A percentile compares a stretch with the other conserved stretches of the same genome.
Conservation (phyloP, 2,329 filamentous ascomycete genomes). For the Pochonia chlamydosporia region DNA sequence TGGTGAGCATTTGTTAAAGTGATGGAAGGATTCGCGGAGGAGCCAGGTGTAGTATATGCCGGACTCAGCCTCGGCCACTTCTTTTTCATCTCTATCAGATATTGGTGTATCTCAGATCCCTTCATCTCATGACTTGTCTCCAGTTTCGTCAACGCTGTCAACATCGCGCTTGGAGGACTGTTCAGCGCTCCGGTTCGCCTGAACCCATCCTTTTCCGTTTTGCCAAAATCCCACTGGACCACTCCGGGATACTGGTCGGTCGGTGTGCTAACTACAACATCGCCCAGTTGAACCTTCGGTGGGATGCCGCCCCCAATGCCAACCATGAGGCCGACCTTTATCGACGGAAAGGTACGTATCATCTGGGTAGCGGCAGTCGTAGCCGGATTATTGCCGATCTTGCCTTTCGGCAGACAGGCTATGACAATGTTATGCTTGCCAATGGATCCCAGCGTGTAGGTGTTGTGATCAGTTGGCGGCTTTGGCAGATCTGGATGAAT, state of each 20-base stretch:
- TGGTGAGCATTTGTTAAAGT: no score
- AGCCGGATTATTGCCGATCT: slow-evolving; percentile 5
- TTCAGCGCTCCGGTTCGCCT: slow-evolving; percentile 8
- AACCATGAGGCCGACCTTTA: slow-evolving; percentile 16
- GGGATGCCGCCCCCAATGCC: slow-evolving; percentile 24
- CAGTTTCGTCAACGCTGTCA: slow-evolving; percentile 4
- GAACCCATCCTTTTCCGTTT: slow-evolving; percentile 10
- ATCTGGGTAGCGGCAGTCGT: slow-evolving; percentile 20
- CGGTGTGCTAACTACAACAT: slow-evolving; percentile 15
- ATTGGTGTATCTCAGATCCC: background rate
- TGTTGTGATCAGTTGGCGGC: slow-evolving; percentile 6
- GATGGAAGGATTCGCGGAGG: no score
- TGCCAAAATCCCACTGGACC: slow-evolving; percentile 18
- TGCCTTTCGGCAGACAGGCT: slow-evolving; percentile 5
- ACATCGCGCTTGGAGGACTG: slow-evolving; percentile 8
- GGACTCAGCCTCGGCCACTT: background rate
- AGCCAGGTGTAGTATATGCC: no score
- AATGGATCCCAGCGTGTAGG: slow-evolving; percentile 11
- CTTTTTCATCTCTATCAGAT: background rate
- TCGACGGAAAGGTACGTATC: slow-evolving; percentile 20
- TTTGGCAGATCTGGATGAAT: slow-evolving; percentile 3
- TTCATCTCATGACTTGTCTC: background rate
- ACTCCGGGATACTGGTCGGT: slow-evolving; percentile 9
- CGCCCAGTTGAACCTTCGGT: slow-evolving; percentile 19
- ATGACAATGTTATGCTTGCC: slow-evolving; percentile 13